Evolutionary conservation across 306 rosid genomes (phyloP), one percentile per base, ranked within the genome.

Genomic region (Cucumis melo): DNA sequence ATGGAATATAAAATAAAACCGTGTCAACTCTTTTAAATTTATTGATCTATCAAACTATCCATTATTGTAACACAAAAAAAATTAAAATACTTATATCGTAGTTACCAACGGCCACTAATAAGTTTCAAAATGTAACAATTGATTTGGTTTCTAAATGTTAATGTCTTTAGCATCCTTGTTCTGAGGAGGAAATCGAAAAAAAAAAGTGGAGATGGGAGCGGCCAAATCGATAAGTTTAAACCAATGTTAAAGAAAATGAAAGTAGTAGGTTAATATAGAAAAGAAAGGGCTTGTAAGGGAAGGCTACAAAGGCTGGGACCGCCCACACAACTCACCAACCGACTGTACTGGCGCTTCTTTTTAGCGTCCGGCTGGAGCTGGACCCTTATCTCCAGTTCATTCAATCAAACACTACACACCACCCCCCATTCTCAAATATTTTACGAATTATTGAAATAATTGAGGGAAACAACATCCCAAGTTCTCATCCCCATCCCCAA

Each of bases 381-480:
- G 51, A 67, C 74, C 74, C 74, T 67, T 67, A 34, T 41, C 55
- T 67, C 55, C 74, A 67, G n/a, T 41, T 67, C 74, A 64, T 41
- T 67, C 55, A 42, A 67, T 39, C 74, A 67, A 67, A 67, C 74
- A 39, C 27, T 41, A 1, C 3, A 1, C 29, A 27, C 29, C 2
- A 27, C 29, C 29, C 29, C 32, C 6, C 4, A 38, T 39, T 39
- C 50, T 14, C 41, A n/a, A 7, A 7, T 7, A 3, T n/a, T n/a
- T 9, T 10, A 38, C 4, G 13, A 62, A 62, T 61, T 61, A 65
- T 38, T 41, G 17, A 19, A 66, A 66, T 66, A 66, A 66, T 66
- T 66, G 34, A 66, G 54, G 53, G 53, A 20, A 66, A 20, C 73
- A 39, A 66, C 16, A 20, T 29, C 67, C 67, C 8, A 29, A 11